phyloP scores from a whole-genome alignment of 2,329 filamentous ascomycete genomes.

The Aspergillus fischeri region DNA sequence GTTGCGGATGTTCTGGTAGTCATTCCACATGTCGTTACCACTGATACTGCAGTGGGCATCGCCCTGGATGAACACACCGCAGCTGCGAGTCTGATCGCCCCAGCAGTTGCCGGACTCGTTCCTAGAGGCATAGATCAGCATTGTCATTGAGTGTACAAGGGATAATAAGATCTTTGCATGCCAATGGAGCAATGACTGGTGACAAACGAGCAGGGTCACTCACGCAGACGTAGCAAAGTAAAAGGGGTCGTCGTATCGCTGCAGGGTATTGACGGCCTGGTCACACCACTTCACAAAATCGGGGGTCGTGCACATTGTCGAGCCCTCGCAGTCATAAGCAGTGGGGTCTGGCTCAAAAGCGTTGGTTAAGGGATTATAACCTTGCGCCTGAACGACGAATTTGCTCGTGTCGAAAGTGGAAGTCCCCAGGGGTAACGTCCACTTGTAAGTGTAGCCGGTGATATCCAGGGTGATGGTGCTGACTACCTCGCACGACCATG shows the following conservation, averaged over 20 bases:
- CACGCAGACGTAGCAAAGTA: constrained; percentile 1
- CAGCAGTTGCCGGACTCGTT: constrained; percentile 9
- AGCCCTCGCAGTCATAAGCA: constrained; percentile 12
- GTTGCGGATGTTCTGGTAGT: constrained; percentile 13
- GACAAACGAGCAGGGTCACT: neutral
- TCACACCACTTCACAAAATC: constrained; percentile 11
- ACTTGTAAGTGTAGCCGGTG: constrained; percentile 14
- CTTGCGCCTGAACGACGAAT: constrained; percentile 12
- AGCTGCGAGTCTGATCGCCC: constrained; percentile 11
- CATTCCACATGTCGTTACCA: constrained; percentile 13
- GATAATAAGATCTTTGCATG: neutral
- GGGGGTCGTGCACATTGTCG: constrained; percentile 8
- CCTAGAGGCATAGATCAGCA: constrained; percentile 1
- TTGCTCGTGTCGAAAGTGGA: constrained; percentile 11
- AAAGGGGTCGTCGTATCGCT: constrained; percentile 5
- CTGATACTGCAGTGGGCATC: constrained; percentile 9
- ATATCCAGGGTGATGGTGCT: constrained; percentile 4
- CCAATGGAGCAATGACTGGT: neutral
- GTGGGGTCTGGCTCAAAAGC: constrained; percentile 4
- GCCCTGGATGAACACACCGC: constrained; percentile 11
- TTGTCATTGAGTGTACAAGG: neutral
- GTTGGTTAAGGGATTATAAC: constrained; percentile 9
- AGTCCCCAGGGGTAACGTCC: constrained; percentile 10
- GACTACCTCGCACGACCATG: constrained; percentile 8
- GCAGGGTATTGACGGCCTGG: constrained; percentile 8